Percentiles rank a stretch among this genome's conserved stretches.
Evolutionary conservation across 306 rosid genomes (phyloP).

Genomic region (Medicago ruthenica): DNA sequence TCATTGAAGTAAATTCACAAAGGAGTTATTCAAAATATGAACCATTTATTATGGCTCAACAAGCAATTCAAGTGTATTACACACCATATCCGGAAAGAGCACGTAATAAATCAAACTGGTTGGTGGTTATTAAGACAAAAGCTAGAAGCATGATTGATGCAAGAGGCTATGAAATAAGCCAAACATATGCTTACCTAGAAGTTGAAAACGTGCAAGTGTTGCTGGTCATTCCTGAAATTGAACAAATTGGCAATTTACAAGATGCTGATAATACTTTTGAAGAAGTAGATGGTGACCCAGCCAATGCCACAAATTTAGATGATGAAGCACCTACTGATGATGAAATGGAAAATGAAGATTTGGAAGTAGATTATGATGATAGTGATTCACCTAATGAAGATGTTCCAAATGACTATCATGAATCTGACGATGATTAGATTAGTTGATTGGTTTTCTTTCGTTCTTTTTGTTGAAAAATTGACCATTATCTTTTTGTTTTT

Average conservation of each 20-base stretch:
- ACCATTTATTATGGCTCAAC: constrained; percentile 19
- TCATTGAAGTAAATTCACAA: no score
- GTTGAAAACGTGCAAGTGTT: not conserved
- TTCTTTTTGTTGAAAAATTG: no score
- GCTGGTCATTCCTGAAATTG: not conserved
- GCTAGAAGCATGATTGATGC: no score
- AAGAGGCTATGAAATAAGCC: no score
- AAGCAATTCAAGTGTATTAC: not conserved
- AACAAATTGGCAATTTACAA: not conserved
- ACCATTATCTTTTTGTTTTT: no score
- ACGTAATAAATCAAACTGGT: no score
- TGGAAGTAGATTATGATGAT: not conserved
- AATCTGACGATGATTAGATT: not conserved
- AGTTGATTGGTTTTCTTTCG: not conserved
- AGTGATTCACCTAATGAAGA: not conserved
- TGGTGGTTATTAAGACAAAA: no score
- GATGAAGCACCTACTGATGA: not conserved
- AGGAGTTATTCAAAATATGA: no score
- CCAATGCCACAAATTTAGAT: not conserved
- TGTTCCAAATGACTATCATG: not conserved
- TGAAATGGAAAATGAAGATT: no score
- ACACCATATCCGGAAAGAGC: not conserved
- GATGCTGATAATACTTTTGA: not conserved
- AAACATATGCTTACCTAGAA: no score
- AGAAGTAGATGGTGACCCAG: not conserved